These are phyloP conservation scores for Gynochthodes officinalis DNA, from an alignment of 257 asterid genomes.

Conservation along the genomic window DNA sequence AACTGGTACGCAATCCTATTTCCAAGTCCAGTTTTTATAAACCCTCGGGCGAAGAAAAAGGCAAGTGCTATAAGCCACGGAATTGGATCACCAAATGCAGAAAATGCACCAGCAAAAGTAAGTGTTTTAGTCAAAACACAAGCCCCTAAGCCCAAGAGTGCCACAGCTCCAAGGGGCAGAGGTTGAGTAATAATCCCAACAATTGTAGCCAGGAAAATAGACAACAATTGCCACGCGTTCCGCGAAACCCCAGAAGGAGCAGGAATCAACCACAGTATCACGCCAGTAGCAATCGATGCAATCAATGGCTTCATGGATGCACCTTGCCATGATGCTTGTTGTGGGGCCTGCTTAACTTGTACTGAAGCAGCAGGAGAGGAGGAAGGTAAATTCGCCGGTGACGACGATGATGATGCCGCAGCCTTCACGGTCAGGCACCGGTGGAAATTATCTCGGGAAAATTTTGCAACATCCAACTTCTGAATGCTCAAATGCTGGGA, in stretches of 20 bases:
- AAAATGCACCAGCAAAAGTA: constrained; percentile 82
- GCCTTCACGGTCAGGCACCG: constrained; percentile 22
- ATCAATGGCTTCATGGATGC: constrained; percentile 72
- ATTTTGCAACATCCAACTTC: background rate
- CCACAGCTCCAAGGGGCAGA: constrained; percentile 90
- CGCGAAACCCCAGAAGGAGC: constrained; percentile 78
- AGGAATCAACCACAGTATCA: constrained; percentile 71
- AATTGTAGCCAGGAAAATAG: constrained; percentile 87
- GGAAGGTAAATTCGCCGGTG: constrained; percentile 3
- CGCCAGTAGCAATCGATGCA: constrained; percentile 76
- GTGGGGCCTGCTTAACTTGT: constrained; percentile 3
- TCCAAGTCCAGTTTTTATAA: constrained; percentile 88
- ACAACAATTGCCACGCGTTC: constrained; percentile 76
- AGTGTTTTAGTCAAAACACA: constrained; percentile 82
- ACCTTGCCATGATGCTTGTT: constrained; percentile 75
- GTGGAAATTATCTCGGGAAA: background rate
- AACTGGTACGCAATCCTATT: constrained; percentile 92
- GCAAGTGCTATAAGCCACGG: constrained; percentile 97
- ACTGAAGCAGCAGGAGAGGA: constrained; percentile 20
- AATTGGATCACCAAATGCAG: constrained; percentile 95
- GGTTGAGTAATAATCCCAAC: constrained; percentile 94
- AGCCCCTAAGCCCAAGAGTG: constrained; percentile 84
- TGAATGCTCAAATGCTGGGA: background rate
- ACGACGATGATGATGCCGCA: constrained; percentile 26
- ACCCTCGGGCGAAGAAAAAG: constrained; percentile 91